phyloP scores from a whole-genome alignment of 2,329 filamentous ascomycete species.

The Botryotinia calthae region DNA sequence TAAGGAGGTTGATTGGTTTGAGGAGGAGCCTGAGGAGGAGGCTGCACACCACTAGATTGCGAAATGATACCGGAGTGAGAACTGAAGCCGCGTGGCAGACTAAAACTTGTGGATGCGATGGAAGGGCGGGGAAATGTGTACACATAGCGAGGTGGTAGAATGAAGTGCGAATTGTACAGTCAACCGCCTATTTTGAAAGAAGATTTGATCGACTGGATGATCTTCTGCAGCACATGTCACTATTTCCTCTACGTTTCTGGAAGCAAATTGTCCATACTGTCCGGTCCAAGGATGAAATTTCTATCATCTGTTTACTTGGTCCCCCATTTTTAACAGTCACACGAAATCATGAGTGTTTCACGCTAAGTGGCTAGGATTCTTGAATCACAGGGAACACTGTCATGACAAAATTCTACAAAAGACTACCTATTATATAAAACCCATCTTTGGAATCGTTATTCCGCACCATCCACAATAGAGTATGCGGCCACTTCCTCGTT shows the following conservation, averaged over 20 bases:
- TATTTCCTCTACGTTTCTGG: not conserved
- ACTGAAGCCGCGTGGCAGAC: constrained; percentile 1
- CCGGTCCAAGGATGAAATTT: not conserved
- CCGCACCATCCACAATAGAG: not conserved
- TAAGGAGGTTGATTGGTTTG: constrained; percentile 70
- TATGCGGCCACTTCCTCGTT: constrained; percentile 9
- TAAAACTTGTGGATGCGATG: not conserved
- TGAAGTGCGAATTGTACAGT: constrained; percentile 15
- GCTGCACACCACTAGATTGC: constrained; percentile 34
- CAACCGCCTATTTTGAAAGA: constrained; percentile 1
- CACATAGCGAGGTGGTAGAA: constrained; percentile 20
- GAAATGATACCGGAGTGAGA: not conserved
- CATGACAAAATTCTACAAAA: not conserved
- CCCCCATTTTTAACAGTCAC: not conserved
- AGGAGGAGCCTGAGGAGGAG: constrained; percentile 65
- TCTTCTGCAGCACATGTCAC: not conserved
- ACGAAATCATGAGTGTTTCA: not conserved
- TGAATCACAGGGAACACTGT: not conserved
- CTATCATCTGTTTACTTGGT: not conserved
- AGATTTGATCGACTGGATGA: not conserved
- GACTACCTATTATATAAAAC: not conserved
- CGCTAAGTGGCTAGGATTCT: constrained; percentile 1
- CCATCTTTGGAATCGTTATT: not conserved
- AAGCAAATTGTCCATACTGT: not conserved
- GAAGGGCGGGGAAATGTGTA: constrained; percentile 16